Conservation (phyloP, 2,329 filamentous ascomycete species). For the Daldinia eschscholtzii region DNA sequence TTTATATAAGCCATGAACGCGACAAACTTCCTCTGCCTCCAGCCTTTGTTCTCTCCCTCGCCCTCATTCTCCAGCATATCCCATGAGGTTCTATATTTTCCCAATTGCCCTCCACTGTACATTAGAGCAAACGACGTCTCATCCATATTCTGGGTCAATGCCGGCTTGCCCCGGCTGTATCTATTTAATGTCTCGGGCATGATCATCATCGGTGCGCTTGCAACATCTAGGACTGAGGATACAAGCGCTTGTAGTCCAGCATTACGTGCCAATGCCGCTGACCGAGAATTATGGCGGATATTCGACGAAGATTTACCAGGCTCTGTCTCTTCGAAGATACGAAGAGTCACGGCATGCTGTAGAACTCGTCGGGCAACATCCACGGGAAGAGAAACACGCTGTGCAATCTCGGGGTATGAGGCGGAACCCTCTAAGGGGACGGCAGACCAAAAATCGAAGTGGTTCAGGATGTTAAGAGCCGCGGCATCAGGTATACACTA, state of each 20-base stretch:
- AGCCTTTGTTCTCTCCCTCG: conserved; percentile 55
- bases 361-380: conserved; percentile 57
- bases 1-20: conserved; percentile 58
- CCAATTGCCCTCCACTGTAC: conserved; percentile 51
- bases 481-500: conserved; percentile 60
- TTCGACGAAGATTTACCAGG: conserved; percentile 45
- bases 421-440: conserved; percentile 62
- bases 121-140: conserved; percentile 56
- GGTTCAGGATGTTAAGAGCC: conserved; percentile 62
- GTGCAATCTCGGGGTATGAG: conserved; percentile 57
- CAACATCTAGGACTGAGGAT: conserved; percentile 55
- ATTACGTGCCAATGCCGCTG: conserved; percentile 54
- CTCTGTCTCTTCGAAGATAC: conserved; percentile 54
- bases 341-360: conserved; percentile 56
- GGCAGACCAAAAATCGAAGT: conserved; percentile 65
- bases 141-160: conserved; percentile 52
- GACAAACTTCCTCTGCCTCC: conserved; percentile 56
- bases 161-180: conserved; percentile 51
- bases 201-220: conserved; percentile 54
- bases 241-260: conserved; percentile 54
- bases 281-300: conserved; percentile 56
- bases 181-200: conserved; percentile 53
- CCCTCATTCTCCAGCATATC: conserved; percentile 58
- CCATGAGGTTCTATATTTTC: conserved; percentile 54
- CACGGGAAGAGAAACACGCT: conserved; percentile 54